A percentile compares a stretch with the other conserved stretches of the same genome.
phyloP scores from a whole-genome alignment of 805 yeast species.

The Metschnikowia kofuensis region DNA sequence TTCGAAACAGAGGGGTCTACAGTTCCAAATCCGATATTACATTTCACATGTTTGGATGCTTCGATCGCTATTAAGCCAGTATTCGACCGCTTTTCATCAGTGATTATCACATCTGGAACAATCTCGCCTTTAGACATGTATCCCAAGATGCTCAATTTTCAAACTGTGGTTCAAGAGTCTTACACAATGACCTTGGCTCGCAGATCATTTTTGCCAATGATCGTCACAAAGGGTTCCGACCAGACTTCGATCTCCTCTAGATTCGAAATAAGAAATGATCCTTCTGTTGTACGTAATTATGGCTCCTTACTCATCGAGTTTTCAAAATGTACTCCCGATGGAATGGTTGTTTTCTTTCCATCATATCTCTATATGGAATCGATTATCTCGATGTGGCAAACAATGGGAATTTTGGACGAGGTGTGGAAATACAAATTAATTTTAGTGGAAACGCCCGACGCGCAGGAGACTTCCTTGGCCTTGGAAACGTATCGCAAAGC shows the following conservation, averaged over 20 bases:
- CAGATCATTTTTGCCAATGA: conserved; percentile 89
- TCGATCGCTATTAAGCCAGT: conserved; percentile 97
- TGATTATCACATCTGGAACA: conserved; percentile 95
- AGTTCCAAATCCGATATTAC: conserved; percentile 93
- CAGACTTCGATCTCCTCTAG: conserved; percentile 96
- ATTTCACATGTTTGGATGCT: conserved; percentile 94
- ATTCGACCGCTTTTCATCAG: conserved; percentile 87
- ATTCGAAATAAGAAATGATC: conserved; percentile 95
- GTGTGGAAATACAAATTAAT: conserved; percentile 97
- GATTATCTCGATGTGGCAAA: conserved; percentile 98
- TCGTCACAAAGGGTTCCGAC: conserved; percentile 96
- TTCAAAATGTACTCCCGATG: conserved; percentile 95
- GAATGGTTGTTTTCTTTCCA: conserved; percentile 96
- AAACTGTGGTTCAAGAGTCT: conserved; percentile 90
- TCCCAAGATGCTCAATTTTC: conserved; percentile 93
- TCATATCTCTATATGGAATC: conserved; percentile 97
- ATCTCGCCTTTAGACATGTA: conserved; percentile 98
- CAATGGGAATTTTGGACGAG: conserved; percentile 96
- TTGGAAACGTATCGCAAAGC: conserved; percentile 94
- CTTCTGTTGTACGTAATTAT: conserved; percentile 94
- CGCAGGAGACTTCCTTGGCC: conserved; percentile 95
- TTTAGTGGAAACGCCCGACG: conserved; percentile 97
- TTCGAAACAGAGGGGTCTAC: conserved; percentile 91
- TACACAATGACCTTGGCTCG: conserved; percentile 94
- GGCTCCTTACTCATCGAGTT: conserved; percentile 91